These are phyloP conservation scores for Blastobotrys serpentis DNA, from an alignment of 1,139 yeast genomes.

Conservation along the genomic window DNA sequence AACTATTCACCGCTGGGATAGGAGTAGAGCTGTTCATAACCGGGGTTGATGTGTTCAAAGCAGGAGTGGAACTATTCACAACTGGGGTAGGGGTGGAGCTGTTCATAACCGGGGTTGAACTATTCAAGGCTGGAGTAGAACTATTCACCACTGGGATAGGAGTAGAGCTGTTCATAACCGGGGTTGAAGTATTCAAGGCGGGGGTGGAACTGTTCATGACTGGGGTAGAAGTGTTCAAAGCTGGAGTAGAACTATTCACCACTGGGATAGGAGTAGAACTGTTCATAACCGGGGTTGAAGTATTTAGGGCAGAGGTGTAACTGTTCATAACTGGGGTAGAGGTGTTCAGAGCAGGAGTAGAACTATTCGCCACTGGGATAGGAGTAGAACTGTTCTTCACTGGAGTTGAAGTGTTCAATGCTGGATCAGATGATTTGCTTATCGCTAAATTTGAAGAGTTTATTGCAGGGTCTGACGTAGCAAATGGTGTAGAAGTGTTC, in stretches of 20 bases:
- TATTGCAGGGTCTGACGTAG: not conserved
- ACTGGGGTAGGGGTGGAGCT: not conserved
- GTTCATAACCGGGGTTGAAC: not conserved
- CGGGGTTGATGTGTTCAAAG: not conserved
- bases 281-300: not conserved
- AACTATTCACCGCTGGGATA: conserved; percentile 7
- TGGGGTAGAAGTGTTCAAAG: conserved; percentile 7
- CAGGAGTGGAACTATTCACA: not conserved
- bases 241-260: not conserved
- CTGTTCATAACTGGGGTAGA: not conserved
- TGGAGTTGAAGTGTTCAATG: conserved; percentile 1
- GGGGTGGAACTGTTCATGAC: conserved; percentile 1
- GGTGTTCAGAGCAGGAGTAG: not conserved
- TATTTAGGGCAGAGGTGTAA: not conserved
- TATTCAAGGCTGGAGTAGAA: not conserved
- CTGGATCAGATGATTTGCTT: not conserved
- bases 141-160: not conserved
- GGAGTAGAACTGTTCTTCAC: not conserved
- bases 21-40: not conserved
- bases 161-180: conserved; percentile 11
- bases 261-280: not conserved
- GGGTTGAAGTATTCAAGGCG: not conserved
- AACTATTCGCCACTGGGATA: not conserved
- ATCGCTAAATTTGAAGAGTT: not conserved
- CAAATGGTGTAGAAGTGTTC: conserved; percentile 1